Evolutionary conservation across 306 rosid genomes (phyloP).

Genomic region (Purshia tridentata): DNA sequence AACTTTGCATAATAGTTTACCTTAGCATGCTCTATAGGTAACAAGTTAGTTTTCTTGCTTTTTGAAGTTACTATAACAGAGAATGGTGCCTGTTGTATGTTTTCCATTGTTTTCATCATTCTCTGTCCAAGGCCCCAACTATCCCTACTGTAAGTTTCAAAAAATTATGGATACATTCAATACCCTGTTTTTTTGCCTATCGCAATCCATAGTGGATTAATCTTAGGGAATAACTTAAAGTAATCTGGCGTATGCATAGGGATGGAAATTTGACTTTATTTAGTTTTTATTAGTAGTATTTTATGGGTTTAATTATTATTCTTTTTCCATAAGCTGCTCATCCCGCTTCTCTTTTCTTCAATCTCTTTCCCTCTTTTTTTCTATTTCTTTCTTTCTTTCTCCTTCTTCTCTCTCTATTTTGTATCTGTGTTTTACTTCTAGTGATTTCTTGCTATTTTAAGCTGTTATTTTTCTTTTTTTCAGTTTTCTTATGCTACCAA

Average conservation of each 20-base stretch:
- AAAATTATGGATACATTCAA: background rate
- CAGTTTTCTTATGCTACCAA: background rate
- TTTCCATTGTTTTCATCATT: background rate
- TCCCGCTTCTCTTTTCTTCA: background rate
- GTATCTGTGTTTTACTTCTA: background rate
- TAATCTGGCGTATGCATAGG: background rate
- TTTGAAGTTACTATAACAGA: constrained; percentile 6
- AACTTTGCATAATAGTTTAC: background rate
- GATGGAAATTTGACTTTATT: background rate
- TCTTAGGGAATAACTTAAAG: background rate
- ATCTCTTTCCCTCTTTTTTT: background rate
- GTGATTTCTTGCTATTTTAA: background rate
- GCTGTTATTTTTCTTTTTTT: background rate
- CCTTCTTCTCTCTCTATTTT: background rate
- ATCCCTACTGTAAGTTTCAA: background rate
- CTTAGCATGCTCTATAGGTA: background rate
- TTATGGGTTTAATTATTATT: background rate
- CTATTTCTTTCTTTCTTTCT: background rate
- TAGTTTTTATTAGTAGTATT: background rate
- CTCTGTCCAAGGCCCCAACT: background rate
- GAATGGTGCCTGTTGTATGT: background rate
- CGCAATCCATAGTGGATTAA: background rate
- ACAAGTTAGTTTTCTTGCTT: background rate
- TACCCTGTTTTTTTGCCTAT: background rate
- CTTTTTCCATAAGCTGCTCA: too few relatives aligned